Base-by-base conservation (phyloP, 306 rosid species). In the Sechiopsis laciniata region DNA sequence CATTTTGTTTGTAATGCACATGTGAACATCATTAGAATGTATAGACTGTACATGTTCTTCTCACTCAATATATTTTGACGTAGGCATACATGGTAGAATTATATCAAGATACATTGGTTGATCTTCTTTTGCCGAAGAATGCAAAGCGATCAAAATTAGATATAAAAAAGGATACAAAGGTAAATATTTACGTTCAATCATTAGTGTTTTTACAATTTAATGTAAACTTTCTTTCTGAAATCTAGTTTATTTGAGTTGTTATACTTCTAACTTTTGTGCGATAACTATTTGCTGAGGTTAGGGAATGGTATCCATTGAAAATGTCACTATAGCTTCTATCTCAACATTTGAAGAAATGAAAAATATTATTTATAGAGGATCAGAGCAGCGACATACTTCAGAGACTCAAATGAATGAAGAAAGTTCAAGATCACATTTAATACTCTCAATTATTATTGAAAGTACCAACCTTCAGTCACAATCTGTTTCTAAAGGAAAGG, bases 271-370 rank as follows among this genome's bases (percentile, higher is more conserved):
- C 57, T 53, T 52, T 11, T 70, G 79, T 63, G 48, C 6, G 57
- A 67, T 73, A 75, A 22, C 55, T 72, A 58, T 58, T 76, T 74
- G 71, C 53, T 79, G 76, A 77, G 83, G 59, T 55, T 81, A 94
- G 99, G 97, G 99, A 48, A 94, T 94, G 99, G 97, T 94, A 62
- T 51, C 86, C 0, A 87, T 94, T 52, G 97, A 94, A 84, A 91
- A 94, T 72, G 86, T 82, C 29, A 94, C 92, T 0, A 61, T 85
- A 55, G 71, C 85, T 45, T 80, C 99, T 40, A 85, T 94, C 81
- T 86, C 97, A 26, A 86, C 85, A 0, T 69, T 83, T 71, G 96
- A 88, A 61, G 99, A 91, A 76, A 73, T 94, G 80, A 87, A 80
- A 57, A 81, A 63, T 75, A 83, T 94, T 76, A 91, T 94, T 82